Base-by-base conservation (phyloP, 2,329 filamentous ascomycete genomes). In the Xylariaceae sp. region DNA sequence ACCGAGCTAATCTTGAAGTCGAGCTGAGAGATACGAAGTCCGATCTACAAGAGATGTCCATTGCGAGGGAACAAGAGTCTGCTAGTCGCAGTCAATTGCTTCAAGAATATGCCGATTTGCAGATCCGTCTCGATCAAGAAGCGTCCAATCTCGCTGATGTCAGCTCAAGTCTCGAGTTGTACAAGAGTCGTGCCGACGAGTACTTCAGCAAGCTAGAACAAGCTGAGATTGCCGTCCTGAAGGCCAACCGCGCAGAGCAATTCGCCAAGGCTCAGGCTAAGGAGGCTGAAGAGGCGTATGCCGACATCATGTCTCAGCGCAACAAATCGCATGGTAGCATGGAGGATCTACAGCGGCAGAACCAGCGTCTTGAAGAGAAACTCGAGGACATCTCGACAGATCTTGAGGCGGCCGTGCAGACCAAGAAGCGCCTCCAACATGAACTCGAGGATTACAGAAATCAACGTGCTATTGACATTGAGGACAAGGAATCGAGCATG, bases 131-230 rank as follows among this genome's bases (percentile, higher is more conserved):
- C 14, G 94, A 97, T 66, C 87, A 88, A 6, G 94, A 97, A 72
- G 83, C 85, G 1, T 96, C 90, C 1, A 93, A 89, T 68, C 79
- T 93, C 28, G 82, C 86, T 28, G 93, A 99, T 69, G 85, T 96
- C 42, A 85, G 84, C 7, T 88, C 90, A 3, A 96, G 88, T 68
- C 80, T 97, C 40, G 86, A 84, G 55, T 75, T 97, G 56, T 99
- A 97, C 78, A 97, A 96, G 79, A 85, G 83, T 57, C 86, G 93
- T 41, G 89, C 93, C 4, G 91, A 97, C 66, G 93, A 97, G 68
- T 97, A 99, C 71, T 99, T 97, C 73, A 89, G 85, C 75, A 97
- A 96, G 72, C 83, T 99, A 17, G 93, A 99, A 70, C 93, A 97
- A 67, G 94, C 94, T 14, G 93, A 99, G 70, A 95, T 97, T 60